These are phyloP conservation scores for Paracorniculantispora psalliotae DNA, from an alignment of 2,329 filamentous ascomycete genomes.

Conservation along the genomic window DNA sequence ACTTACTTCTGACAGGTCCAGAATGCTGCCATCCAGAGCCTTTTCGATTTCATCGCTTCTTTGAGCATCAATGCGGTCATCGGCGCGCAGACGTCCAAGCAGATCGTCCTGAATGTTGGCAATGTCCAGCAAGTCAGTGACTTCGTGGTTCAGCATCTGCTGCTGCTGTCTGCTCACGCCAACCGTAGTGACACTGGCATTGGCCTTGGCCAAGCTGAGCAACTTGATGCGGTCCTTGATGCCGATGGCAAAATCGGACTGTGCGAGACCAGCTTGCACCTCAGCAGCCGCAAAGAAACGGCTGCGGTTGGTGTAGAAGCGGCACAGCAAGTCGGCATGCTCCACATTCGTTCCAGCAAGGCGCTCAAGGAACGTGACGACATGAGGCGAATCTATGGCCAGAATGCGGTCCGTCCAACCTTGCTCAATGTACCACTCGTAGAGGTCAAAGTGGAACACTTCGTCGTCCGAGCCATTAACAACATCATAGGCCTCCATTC, in stretches of 20 bases:
- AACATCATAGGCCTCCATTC: constrained; percentile 82
- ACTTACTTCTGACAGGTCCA: constrained; percentile 70
- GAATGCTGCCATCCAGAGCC: constrained; percentile 72
- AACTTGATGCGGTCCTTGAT: constrained; percentile 85
- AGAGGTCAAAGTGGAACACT: constrained; percentile 93
- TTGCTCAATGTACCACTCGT: constrained; percentile 91
- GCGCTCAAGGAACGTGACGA: constrained; percentile 78
- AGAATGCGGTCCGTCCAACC: constrained; percentile 83
- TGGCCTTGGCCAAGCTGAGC: constrained; percentile 84
- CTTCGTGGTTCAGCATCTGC: constrained; percentile 78
- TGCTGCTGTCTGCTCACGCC: constrained; percentile 75
- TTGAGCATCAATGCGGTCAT: constrained; percentile 62
- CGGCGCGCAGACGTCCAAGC: constrained; percentile 68
- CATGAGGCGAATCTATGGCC: constrained; percentile 76
- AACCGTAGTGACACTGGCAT: constrained; percentile 76
- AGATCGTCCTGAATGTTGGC: constrained; percentile 94
- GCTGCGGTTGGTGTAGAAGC: constrained; percentile 81
- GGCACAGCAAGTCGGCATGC: constrained; percentile 87
- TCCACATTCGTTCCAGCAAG: constrained; percentile 66
- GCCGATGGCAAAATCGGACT: constrained; percentile 73
- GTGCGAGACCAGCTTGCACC: constrained; percentile 78
- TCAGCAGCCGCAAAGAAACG: constrained; percentile 82
- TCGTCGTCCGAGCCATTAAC: constrained; percentile 86
- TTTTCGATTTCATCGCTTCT: constrained; percentile 59
- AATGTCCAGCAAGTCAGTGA: constrained; percentile 82